Percentiles rank a stretch among this genome's conserved stretches.
These are phyloP conservation scores for Royoungia palumana DNA, from an alignment of 768 basidiomycete genomes.

Conservation along the genomic window DNA sequence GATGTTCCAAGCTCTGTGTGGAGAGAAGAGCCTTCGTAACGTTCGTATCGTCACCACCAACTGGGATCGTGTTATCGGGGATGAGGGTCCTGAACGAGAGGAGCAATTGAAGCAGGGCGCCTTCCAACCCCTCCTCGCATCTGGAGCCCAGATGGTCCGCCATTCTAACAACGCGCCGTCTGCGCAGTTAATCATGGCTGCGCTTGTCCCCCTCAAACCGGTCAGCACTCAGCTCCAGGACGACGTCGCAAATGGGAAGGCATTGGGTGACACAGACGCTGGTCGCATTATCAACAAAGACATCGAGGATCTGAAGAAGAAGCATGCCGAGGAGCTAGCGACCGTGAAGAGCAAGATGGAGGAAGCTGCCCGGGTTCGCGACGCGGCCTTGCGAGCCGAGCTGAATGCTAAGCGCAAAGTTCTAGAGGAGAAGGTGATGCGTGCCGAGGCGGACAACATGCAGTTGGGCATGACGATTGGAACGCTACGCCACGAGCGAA, in stretches of 20 bases:
- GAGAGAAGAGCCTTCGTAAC: slow-evolving; percentile 37
- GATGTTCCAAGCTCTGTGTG: slow-evolving; percentile 46
- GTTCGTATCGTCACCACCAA: slow-evolving; percentile 47
- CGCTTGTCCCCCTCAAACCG: slow-evolving; percentile 35
- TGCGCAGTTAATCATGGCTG: slow-evolving; percentile 39
- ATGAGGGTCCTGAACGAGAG: slow-evolving; percentile 26
- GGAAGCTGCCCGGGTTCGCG: too few species aligned
- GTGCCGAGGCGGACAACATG: too few species aligned
- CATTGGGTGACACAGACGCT: slow-evolving; percentile 45
- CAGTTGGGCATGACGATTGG: too few species aligned
- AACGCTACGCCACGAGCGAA: too few species aligned
- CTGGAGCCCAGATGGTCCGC: slow-evolving; percentile 39
- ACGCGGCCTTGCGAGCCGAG: too few species aligned
- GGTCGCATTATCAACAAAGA: slow-evolving; percentile 42
- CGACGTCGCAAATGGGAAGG: slow-evolving; percentile 41
- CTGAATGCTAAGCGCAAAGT: too few species aligned
- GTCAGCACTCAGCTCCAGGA: slow-evolving; percentile 43
- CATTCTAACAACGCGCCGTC: slow-evolving; percentile 38
- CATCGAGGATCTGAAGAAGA: slow-evolving; percentile 38
- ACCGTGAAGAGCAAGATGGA: too few species aligned
- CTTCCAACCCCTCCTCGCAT: slow-evolving; percentile 42
- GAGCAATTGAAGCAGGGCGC: slow-evolving; percentile 33
- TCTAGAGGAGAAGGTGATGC: too few species aligned
- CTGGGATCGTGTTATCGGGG: slow-evolving; percentile 37
- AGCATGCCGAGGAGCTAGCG: slow-evolving; percentile 17